Evolutionary conservation across 192 early-diverging fungal species (phyloP).

Genomic region (Coemansia aciculifera): DNA sequence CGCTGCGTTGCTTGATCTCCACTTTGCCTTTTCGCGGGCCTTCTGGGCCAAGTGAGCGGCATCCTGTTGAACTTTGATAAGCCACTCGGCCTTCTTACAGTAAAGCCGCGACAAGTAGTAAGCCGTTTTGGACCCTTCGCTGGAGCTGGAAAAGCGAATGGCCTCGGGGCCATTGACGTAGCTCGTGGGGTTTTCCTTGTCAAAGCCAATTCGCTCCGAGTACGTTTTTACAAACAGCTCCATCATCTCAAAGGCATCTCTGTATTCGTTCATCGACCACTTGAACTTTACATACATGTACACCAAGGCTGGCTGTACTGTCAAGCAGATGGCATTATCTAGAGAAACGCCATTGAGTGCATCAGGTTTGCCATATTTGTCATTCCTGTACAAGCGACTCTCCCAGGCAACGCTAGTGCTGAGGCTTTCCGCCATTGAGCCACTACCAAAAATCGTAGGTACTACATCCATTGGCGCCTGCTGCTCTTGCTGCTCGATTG

Average conservation of each 20-base stretch:
- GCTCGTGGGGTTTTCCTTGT: conserved; percentile 22
- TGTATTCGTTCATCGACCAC: conserved; percentile 38
- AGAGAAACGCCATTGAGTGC: conserved; percentile 10
- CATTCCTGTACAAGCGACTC: conserved; percentile 14
- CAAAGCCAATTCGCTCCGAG: conserved; percentile 38
- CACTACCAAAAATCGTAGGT: not conserved
- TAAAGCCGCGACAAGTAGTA: conserved; percentile 74
- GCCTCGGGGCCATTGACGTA: not conserved
- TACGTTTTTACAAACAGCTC: conserved; percentile 76
- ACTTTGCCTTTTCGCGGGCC: conserved; percentile 29
- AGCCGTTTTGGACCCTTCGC: conserved; percentile 16
- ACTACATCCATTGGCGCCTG: not conserved
- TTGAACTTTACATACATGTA: conserved; percentile 89
- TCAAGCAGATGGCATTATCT: conserved; percentile 30
- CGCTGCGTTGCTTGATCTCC: not conserved
- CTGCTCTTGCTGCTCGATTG: not conserved
- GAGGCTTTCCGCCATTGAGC: not conserved
- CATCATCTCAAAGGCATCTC: conserved; percentile 70
- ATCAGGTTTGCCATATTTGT: conserved; percentile 3
- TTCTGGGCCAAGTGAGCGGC: conserved; percentile 17
- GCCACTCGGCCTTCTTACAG: conserved; percentile 95
- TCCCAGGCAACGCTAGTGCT: conserved; percentile 19
- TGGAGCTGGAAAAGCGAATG: not conserved
- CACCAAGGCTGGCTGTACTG: conserved; percentile 53
- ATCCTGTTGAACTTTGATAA: conserved; percentile 50